Conservation (phyloP, 805 yeast genomes). For the Barnettozyma californica region DNA sequence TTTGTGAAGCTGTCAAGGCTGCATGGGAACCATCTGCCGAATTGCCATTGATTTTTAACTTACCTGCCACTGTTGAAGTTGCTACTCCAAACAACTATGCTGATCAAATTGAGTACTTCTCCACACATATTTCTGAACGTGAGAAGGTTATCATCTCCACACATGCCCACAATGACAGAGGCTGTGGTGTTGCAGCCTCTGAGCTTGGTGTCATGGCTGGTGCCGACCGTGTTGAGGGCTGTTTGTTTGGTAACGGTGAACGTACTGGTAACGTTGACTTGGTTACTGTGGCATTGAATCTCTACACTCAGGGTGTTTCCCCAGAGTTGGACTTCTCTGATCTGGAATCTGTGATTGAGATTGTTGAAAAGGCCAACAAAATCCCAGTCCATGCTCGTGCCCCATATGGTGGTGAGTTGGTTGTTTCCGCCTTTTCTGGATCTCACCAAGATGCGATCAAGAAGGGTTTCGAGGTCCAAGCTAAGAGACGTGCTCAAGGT, state of each 20-base stretch:
- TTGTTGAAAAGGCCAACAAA: constrained; percentile 73
- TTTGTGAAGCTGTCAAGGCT: constrained; percentile 73
- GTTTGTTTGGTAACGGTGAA: constrained; percentile 80
- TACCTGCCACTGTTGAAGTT: constrained; percentile 80
- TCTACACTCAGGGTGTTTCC: constrained; percentile 73
- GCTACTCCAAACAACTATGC: constrained; percentile 74
- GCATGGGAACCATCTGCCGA: constrained; percentile 79
- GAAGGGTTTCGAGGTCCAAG: constrained; percentile 56
- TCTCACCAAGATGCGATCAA: constrained; percentile 69
- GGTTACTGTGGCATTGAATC: constrained; percentile 67
- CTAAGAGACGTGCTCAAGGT: constrained; percentile 43
- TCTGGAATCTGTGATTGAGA: constrained; percentile 57
- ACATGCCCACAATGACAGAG: constrained; percentile 77
- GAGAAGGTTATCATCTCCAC: constrained; percentile 66
- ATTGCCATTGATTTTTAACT: constrained; percentile 68
- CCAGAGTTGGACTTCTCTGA: constrained; percentile 72
- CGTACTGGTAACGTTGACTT: constrained; percentile 81
- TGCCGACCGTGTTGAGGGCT: constrained; percentile 81
- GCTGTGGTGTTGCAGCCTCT: constrained; percentile 80
- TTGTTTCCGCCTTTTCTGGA: constrained; percentile 75
- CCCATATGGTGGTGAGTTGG: constrained; percentile 76
- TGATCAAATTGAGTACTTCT: constrained; percentile 74
- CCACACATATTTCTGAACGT: constrained; percentile 61
- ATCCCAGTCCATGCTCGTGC: constrained; percentile 71
- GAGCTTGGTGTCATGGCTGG: constrained; percentile 78